Conservation (phyloP, 495 filamentous ascomycete genomes). For the Glarea lozoyensis region DNA sequence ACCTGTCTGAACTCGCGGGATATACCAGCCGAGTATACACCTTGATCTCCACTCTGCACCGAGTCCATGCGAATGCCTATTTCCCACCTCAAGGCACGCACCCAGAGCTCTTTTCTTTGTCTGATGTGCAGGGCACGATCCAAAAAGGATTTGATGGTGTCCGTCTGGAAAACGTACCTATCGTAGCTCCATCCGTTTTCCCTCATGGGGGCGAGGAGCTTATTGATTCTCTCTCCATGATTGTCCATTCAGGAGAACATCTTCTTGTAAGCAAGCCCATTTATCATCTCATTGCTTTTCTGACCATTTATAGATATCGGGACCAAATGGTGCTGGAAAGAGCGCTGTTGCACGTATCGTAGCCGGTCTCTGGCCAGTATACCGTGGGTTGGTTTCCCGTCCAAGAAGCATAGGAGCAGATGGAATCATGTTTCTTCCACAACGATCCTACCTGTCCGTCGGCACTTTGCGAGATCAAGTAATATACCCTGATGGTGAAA, state of each 20-base stretch:
- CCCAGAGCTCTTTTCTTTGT: constrained; percentile 76
- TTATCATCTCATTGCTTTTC: neutral
- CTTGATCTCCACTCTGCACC: constrained; percentile 86
- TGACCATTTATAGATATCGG: constrained; percentile 52
- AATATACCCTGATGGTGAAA: constrained; percentile 91
- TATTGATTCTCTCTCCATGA: constrained; percentile 77
- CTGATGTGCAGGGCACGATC: constrained; percentile 84
- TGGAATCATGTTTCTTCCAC: constrained; percentile 97
- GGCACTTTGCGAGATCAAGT: constrained; percentile 97
- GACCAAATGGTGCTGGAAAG: constrained; percentile 93
- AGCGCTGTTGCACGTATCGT: constrained; percentile 81
- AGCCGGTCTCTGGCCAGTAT: constrained; percentile 93
- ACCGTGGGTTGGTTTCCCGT: constrained; percentile 76
- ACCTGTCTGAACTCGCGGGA: constrained; percentile 90
- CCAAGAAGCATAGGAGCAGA: constrained; percentile 74
- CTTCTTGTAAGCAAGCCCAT: constrained; percentile 50
- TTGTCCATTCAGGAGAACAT: constrained; percentile 84
- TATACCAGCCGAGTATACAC: constrained; percentile 94
- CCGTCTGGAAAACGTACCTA: constrained; percentile 83
- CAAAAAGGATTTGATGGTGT: constrained; percentile 94
- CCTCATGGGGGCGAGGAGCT: constrained; percentile 85
- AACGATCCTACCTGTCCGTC: constrained; percentile 85
- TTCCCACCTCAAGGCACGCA: constrained; percentile 54
- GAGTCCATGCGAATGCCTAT: constrained; percentile 86
- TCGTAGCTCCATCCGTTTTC: constrained; percentile 78